Evolutionary conservation across 331 rosid species (phyloP).

Genomic region (Prunus yedoensis): DNA sequence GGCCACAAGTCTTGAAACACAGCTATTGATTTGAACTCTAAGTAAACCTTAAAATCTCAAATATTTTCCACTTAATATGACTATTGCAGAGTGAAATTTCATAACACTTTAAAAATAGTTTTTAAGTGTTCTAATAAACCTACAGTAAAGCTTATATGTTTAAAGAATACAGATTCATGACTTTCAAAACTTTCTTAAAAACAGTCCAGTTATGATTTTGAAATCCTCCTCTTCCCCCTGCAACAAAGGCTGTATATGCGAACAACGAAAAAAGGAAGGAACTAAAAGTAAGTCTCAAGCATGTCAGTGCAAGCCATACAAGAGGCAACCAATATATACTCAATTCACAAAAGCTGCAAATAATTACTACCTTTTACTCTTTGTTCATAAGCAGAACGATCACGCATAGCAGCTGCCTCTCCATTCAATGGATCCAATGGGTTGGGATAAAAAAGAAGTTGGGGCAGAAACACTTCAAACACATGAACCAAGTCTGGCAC

Average conservation of each 20-base stretch:
- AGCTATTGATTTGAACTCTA: neutral
- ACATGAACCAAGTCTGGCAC: constrained; percentile 81
- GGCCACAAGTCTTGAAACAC: neutral
- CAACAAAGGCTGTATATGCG: neutral
- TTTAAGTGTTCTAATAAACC: neutral
- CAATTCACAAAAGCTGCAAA: constrained; percentile 8
- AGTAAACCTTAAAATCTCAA: neutral
- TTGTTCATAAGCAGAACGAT: constrained; percentile 66
- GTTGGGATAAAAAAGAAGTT: constrained; percentile 90
- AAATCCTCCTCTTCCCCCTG: neutral
- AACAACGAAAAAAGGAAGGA: neutral
- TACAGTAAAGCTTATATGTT: neutral
- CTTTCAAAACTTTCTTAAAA: neutral
- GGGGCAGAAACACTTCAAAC: constrained; percentile 89
- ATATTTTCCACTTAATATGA: neutral
- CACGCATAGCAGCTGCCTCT: constrained; percentile 91
- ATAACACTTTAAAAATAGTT: neutral
- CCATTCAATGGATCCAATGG: constrained; percentile 84
- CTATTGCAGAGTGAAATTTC: neutral
- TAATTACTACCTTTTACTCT: constrained; percentile 66
- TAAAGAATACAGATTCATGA: neutral
- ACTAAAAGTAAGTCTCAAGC: neutral
- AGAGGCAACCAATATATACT: neutral
- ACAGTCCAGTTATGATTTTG: neutral
- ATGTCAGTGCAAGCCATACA: neutral